Evolutionary conservation across 1,284 basidiomycete species (phyloP).

Genomic region (Trametes pubescens): DNA sequence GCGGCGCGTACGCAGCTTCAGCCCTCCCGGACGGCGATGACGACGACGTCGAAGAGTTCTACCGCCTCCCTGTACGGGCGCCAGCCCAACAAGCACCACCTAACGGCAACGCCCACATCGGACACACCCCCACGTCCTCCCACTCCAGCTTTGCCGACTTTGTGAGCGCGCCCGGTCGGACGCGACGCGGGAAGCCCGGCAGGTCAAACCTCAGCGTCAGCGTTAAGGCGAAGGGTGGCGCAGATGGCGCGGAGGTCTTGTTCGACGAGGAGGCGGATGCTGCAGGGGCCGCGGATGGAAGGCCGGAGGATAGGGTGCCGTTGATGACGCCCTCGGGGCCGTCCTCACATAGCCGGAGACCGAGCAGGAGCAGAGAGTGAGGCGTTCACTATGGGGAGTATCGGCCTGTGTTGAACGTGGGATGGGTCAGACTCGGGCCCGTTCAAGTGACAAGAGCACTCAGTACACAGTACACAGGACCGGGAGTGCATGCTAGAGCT

Average conservation of each 20-base stretch:
- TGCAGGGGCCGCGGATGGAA: constrained; percentile 29
- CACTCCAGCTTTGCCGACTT: constrained; percentile 66
- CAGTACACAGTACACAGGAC: too few relatives aligned
- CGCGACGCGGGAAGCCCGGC: constrained; percentile 39
- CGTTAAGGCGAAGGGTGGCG: constrained; percentile 35
- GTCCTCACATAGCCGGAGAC: constrained; percentile 32
- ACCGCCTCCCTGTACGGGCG: constrained; percentile 64
- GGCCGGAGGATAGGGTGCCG: constrained; percentile 33
- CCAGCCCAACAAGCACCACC: constrained; percentile 33
- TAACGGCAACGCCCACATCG: constrained; percentile 36
- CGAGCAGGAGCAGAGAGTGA: constrained; percentile 35
- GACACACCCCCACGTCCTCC: constrained; percentile 41
- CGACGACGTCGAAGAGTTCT: constrained; percentile 70
- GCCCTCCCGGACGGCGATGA: constrained; percentile 55
- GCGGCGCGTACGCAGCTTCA: constrained; percentile 23
- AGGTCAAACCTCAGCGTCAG: constrained; percentile 39
- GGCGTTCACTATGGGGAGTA: background rate
- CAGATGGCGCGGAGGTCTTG: constrained; percentile 47
- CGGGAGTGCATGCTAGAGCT: too few relatives aligned
- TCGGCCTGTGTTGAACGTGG: background rate
- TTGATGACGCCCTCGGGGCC: constrained; percentile 26
- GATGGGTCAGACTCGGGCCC: too few relatives aligned
- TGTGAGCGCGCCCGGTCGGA: constrained; percentile 55
- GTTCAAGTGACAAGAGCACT: too few relatives aligned
- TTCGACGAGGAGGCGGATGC: constrained; percentile 60